Conservation (phyloP, 2,329 filamentous ascomycete genomes). For the Fusarium domesticum region DNA sequence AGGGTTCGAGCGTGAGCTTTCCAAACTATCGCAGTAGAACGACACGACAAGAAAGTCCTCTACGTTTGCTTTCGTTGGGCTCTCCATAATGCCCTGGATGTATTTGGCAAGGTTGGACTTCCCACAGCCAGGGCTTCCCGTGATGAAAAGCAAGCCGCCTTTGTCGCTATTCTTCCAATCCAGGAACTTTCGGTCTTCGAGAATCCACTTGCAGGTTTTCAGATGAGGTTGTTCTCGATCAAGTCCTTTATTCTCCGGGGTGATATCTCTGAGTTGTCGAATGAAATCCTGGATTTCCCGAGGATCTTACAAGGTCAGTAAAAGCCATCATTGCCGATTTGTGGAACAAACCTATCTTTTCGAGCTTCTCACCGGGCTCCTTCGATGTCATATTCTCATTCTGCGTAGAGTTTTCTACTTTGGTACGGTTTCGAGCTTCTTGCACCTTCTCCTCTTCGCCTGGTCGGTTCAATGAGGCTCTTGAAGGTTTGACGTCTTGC, state of each 20-base stretch:
- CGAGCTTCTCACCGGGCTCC: conserved; percentile 4
- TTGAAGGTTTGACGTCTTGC: conserved; percentile 5
- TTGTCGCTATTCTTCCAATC: conserved; percentile 13
- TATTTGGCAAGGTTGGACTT: conserved; percentile 22
- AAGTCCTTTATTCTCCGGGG: conserved; percentile 18
- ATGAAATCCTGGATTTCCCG: conserved; percentile 11
- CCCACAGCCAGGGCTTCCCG: conserved; percentile 19
- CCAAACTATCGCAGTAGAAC: conserved; percentile 22
- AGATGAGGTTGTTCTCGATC: conserved; percentile 18
- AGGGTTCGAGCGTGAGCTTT: conserved; percentile 17
- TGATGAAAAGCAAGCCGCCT: conserved; percentile 18
- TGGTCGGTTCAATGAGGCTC: conserved; percentile 14
- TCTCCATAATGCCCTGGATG: conserved; percentile 17
- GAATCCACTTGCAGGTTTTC: conserved; percentile 21
- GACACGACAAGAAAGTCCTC: conserved; percentile 14
- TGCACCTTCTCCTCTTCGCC: conserved; percentile 13
- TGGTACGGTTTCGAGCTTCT: conserved; percentile 8
- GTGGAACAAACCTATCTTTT: conserved; percentile 11
- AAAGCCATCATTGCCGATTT: not conserved
- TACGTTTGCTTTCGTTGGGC: conserved; percentile 1
- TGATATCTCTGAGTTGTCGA: conserved; percentile 11
- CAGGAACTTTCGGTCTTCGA: conserved; percentile 9
- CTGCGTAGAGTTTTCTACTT: not conserved
- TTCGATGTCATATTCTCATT: conserved; percentile 5
- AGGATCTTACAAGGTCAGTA: conserved; percentile 5